A percentile compares a stretch with the other conserved stretches of the same genome.
phyloP scores from a whole-genome alignment of 768 basidiomycete species.

The Kwoniella pini region DNA sequence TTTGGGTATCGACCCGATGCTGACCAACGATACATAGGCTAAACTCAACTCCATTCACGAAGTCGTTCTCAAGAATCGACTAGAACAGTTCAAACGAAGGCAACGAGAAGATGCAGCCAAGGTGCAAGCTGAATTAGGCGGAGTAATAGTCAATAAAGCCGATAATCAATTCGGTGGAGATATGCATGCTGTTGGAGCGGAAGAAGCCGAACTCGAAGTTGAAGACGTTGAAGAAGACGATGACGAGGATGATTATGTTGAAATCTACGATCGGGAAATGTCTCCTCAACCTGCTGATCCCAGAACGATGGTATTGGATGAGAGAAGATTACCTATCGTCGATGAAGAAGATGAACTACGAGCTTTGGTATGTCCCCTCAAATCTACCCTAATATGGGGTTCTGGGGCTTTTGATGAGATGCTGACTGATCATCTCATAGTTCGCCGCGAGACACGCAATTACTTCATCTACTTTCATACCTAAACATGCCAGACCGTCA shows the following conservation, averaged over 20 bases:
- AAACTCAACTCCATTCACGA: slow-evolving; percentile 91
- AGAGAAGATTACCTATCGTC: slow-evolving; percentile 76
- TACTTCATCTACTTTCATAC: slow-evolving; percentile 82
- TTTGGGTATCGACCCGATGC: too few relatives aligned
- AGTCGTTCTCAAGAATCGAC: slow-evolving; percentile 90
- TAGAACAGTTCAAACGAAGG: slow-evolving; percentile 91
- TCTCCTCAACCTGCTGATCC: slow-evolving; percentile 76
- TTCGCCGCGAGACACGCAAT: slow-evolving; percentile 76
- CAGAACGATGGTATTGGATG: slow-evolving; percentile 69
- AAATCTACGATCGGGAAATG: slow-evolving; percentile 82
- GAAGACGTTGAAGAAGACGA: slow-evolving; percentile 61
- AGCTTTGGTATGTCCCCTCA: slow-evolving; percentile 36
- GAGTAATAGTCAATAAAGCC: slow-evolving; percentile 62
- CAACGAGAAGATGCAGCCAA: slow-evolving; percentile 95
- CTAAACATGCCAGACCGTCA: slow-evolving; percentile 46
- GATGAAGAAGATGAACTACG: slow-evolving; percentile 58
- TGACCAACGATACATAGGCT: slow-evolving; percentile 61
- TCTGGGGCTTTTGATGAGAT: too few relatives aligned
- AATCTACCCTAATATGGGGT: too few relatives aligned
- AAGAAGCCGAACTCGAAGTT: slow-evolving; percentile 49
- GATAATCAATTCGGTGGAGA: slow-evolving; percentile 59
- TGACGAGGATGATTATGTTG: slow-evolving; percentile 57
- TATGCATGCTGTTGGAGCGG: slow-evolving; percentile 51
- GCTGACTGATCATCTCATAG: slow-evolving; percentile 58
- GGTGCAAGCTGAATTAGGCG: slow-evolving; percentile 77